phyloP scores from a whole-genome alignment of 495 filamentous ascomycete genomes.

The Neurospora tetrasperma region DNA sequence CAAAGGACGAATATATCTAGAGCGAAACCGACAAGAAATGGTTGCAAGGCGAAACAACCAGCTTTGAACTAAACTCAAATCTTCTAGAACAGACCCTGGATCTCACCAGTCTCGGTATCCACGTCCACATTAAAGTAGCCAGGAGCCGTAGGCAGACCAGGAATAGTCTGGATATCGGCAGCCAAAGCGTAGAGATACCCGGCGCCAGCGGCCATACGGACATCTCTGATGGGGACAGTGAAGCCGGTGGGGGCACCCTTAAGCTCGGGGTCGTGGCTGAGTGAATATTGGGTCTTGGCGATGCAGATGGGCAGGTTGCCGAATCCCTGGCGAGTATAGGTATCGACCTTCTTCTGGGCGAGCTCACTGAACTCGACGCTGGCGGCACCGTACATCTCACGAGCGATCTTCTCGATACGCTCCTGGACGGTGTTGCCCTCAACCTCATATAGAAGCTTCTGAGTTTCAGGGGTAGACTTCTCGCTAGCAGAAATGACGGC shows the following conservation, averaged over 20 bases:
- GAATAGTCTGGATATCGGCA: slow-evolving; percentile 97
- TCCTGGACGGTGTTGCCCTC: slow-evolving; percentile 67
- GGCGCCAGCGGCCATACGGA: slow-evolving; percentile 84
- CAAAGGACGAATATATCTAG: background rate
- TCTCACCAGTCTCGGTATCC: slow-evolving; percentile 86
- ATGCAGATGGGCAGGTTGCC: slow-evolving; percentile 89
- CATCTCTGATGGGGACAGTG: slow-evolving; percentile 89
- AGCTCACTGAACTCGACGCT: slow-evolving; percentile 89
- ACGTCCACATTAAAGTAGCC: slow-evolving; percentile 96
- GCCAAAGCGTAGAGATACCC: slow-evolving; percentile 93
- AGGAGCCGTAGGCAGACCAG: slow-evolving; percentile 87
- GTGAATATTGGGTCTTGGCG: slow-evolving; percentile 95
- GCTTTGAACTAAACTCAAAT: background rate
- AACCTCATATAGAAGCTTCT: slow-evolving; percentile 77
- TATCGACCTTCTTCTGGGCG: slow-evolving; percentile 91
- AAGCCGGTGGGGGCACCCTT: slow-evolving; percentile 97
- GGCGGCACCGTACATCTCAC: slow-evolving; percentile 86
- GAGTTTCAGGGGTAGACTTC: slow-evolving; percentile 62
- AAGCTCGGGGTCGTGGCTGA: slow-evolving; percentile 84
- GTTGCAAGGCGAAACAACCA: background rate
- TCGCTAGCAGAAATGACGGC: slow-evolving; percentile 73
- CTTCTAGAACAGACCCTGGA: slow-evolving; percentile 81
- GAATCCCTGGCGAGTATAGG: slow-evolving; percentile 86
- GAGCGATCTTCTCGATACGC: slow-evolving; percentile 84
- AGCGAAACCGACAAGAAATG: slow-evolving; percentile 1